Percentiles rank a stretch among this genome's conserved stretches.
phyloP scores from a whole-genome alignment of 768 basidiomycete genomes.

The Suillus brevipes region DNA sequence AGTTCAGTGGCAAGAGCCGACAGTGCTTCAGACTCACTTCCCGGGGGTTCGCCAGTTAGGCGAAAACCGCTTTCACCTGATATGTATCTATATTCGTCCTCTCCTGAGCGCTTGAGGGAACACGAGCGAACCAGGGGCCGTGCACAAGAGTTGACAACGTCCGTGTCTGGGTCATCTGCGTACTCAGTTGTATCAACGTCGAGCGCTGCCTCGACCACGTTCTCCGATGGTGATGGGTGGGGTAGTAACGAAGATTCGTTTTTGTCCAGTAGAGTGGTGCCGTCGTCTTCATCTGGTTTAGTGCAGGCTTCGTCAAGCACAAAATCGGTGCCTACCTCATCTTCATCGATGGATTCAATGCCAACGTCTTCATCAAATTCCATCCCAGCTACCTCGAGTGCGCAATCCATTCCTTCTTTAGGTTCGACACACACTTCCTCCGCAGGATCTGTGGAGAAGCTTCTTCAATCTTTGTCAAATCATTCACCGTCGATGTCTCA shows the following conservation, averaged over 20 bases:
- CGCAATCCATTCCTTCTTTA: slow-evolving; percentile 1
- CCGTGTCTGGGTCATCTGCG: slow-evolving; percentile 28
- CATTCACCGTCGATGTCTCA: slow-evolving; percentile 2
- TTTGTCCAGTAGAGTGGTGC: neutral
- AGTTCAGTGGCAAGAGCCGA: neutral
- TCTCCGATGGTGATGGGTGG: slow-evolving; percentile 13
- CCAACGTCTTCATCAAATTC: neutral
- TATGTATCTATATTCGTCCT: neutral
- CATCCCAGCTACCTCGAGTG: slow-evolving; percentile 1
- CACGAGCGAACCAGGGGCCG: slow-evolving; percentile 8
- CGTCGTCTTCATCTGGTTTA: neutral
- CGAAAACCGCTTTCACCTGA: neutral
- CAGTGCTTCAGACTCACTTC: neutral
- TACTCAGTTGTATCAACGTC: slow-evolving; percentile 26
- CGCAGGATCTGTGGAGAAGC: slow-evolving; percentile 1
- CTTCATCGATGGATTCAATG: neutral
- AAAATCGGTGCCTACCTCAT: neutral
- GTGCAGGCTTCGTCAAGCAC: slow-evolving; percentile 2
- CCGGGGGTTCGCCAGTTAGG: neutral
- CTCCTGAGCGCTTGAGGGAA: neutral
- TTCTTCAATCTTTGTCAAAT: neutral
- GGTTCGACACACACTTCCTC: neutral
- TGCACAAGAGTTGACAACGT: slow-evolving; percentile 20
- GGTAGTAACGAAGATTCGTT: neutral
- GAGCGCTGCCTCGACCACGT: slow-evolving; percentile 13